phyloP scores from a whole-genome alignment of 2,329 filamentous ascomycete species.

The Botryotinia globosa region DNA sequence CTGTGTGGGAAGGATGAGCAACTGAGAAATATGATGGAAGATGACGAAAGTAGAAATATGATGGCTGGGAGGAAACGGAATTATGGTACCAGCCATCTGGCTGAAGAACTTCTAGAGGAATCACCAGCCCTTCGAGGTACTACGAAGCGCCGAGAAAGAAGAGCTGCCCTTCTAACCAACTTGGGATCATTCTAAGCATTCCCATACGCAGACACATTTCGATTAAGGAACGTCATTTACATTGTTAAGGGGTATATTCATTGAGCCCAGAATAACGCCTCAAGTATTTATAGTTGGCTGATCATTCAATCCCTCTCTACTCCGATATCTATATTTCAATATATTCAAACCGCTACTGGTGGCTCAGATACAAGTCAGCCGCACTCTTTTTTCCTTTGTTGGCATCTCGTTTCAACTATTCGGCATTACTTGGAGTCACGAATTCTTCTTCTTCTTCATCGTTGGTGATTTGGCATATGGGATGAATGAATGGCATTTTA shows the following conservation, averaged over 20 bases:
- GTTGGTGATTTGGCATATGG: neutral
- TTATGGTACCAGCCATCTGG: neutral
- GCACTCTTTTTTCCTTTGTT: neutral
- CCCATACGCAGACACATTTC: neutral
- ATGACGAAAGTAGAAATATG: neutral
- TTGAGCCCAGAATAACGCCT: neutral
- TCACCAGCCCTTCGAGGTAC: conserved; percentile 7
- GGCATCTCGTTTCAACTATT: neutral
- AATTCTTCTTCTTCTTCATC: neutral
- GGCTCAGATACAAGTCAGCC: neutral
- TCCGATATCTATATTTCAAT: neutral
- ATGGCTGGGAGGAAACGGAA: conserved; percentile 13
- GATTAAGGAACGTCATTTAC: neutral
- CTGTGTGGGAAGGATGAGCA: conserved; percentile 12
- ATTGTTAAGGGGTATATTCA: neutral
- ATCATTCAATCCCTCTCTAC: neutral
- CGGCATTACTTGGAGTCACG: conserved; percentile 3
- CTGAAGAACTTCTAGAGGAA: conserved; percentile 6
- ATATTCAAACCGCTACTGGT: neutral
- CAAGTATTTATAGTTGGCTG: neutral
- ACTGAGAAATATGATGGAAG: neutral
- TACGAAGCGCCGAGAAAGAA: conserved; percentile 16
- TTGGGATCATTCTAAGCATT: conserved; percentile 8
- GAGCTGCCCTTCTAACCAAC: conserved; percentile 7
- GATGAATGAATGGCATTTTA: neutral